A percentile compares a stretch with the other conserved stretches of the same genome.
phyloP scores from a whole-genome alignment of 2,329 filamentous ascomycete species.

The Colletotrichum sp. region DNA sequence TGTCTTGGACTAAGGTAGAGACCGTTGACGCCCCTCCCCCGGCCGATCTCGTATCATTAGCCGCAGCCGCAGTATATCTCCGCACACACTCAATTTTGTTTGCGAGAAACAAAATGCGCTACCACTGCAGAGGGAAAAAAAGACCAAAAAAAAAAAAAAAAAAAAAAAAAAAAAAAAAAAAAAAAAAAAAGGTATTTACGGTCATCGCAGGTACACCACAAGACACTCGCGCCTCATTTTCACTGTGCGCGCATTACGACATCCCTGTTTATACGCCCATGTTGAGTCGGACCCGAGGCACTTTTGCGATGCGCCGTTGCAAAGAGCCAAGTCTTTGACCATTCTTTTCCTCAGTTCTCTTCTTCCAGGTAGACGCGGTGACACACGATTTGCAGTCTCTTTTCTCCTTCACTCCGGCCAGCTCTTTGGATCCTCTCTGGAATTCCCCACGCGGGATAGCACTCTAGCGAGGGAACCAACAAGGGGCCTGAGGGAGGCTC shows the following conservation, averaged over 20 bases:
- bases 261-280: neutral
- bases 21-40: neutral
- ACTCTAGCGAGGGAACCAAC: conserved; percentile 13
- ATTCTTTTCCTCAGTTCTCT: conserved; percentile 10
- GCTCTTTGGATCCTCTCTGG: neutral
- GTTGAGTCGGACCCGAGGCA: neutral
- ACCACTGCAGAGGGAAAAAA: neutral
- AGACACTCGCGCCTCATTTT: neutral
- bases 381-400: neutral
- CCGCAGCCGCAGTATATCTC: conserved; percentile 3
- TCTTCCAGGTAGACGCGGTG: neutral
- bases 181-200: neutral
- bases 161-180: neutral
- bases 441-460: conserved; percentile 1
- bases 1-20: neutral
- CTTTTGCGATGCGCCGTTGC: conserved; percentile 7
- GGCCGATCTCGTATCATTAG: conserved; percentile 7
- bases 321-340: conserved; percentile 35
- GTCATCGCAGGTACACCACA: neutral
- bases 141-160: neutral
- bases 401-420: neutral
- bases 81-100: conserved; percentile 9
- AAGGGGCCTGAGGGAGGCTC: neutral
- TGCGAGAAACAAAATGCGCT: neutral
- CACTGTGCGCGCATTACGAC: neutral